Evolutionary conservation across 768 basidiomycete species (phyloP), one percentile per base, ranked within the genome.

Genomic region (Lyophyllum decastes): DNA sequence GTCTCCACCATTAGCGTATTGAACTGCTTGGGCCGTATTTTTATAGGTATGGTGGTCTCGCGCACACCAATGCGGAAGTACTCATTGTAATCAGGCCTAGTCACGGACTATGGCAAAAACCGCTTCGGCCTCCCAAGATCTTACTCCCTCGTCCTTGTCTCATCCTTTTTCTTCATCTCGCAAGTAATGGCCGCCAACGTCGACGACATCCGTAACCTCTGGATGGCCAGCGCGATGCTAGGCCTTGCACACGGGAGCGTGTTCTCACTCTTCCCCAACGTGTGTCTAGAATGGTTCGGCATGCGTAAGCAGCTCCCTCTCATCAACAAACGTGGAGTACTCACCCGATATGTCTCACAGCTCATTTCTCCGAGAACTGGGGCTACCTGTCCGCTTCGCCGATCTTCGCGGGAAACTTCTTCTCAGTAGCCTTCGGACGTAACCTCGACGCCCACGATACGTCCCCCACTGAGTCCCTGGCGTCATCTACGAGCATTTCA

Each of bases 241-340:
- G 91, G 90, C 0, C 68, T 88, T 5, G 85, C 87, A 0, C 89
- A 94, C 63, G 93, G 93, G 3, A 80, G 83, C 49, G 72, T 76
- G 53, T 94, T 92, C 67, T 89, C 88, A 2, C 74, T 90, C 43
- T 79, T 83, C 65, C 90, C 92, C 0, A 85, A 88, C n/a, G 78
- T 95, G 27, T 79, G 84, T 51, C 79, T 95, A 24, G 94, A 95
- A 63, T 94, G 91, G 92, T 95, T 95, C 63, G 94, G 94, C 7
- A 77, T 95, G 65, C 76, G 91, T 91, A 64, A 66, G 89, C 84
- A 26, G 16, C 9, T 24, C 40, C 9, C 1, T 16, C 10, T 8
- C 19, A 24, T 26, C 7, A n/a, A n/a, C n/a, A n/a, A n/a, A n/a
- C n/a, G n/a, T n/a, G n/a, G n/a, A n/a, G n/a, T n/a, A n/a, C n/a